phyloP scores from a whole-genome alignment of 495 filamentous ascomycete genomes.

The Tuber brumale region DNA sequence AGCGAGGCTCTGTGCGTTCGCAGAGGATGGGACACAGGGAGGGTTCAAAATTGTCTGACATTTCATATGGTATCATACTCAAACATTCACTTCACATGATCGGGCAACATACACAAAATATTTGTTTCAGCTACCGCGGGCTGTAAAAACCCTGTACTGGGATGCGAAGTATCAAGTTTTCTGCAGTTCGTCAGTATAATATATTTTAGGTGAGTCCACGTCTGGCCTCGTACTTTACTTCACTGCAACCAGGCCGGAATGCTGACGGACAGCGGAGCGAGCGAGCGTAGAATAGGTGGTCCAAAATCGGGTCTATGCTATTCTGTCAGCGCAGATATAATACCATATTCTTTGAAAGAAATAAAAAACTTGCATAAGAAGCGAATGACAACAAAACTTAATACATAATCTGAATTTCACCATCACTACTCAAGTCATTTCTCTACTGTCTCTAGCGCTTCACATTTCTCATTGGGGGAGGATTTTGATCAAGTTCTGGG shows the following conservation, averaged over 20 bases:
- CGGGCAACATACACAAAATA: background rate
- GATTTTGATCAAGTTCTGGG: background rate
- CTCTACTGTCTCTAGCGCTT: background rate
- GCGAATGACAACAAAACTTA: background rate
- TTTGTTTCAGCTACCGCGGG: background rate
- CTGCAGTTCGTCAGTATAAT: background rate
- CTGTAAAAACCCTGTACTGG: background rate
- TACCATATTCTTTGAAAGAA: background rate
- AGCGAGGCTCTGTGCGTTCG: background rate
- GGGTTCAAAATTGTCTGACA: background rate
- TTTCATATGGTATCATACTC: background rate
- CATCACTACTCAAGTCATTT: background rate
- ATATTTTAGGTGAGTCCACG: background rate
- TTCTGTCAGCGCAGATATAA: background rate
- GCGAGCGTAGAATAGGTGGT: background rate
- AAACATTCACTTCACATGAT: background rate
- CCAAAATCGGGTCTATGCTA: background rate
- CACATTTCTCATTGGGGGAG: background rate
- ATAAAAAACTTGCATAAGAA: background rate
- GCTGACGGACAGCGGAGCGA: background rate
- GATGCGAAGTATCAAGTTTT: background rate
- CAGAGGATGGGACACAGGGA: background rate
- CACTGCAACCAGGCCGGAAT: background rate
- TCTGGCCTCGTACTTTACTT: background rate
- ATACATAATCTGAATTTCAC: background rate